Conservation (phyloP, 2,329 filamentous ascomycete species). For the Pseudogymnoascus sp. region DNA sequence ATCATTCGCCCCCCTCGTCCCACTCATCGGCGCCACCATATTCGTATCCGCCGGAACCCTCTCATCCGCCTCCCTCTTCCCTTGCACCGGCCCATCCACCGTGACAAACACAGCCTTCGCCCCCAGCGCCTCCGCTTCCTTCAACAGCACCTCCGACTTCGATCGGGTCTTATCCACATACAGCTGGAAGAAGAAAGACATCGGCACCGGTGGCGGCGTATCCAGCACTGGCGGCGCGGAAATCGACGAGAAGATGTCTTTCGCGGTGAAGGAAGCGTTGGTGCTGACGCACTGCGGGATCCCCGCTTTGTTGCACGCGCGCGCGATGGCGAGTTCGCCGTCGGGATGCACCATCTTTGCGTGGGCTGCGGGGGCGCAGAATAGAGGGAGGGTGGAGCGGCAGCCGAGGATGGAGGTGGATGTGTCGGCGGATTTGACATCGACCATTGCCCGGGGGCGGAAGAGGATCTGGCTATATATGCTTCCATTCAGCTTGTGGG, state of each 20-base stretch:
- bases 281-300: conserved; percentile 57
- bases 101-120: conserved; percentile 51
- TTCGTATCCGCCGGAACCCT: conserved; percentile 40
- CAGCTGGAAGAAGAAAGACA: conserved; percentile 50
- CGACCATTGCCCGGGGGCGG: conserved; percentile 49
- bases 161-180: conserved; percentile 52
- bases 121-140: conserved; percentile 38
- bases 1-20: conserved; percentile 43
- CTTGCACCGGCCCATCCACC: conserved; percentile 49
- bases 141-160: conserved; percentile 44
- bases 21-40: conserved; percentile 42
- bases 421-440: conserved; percentile 47
- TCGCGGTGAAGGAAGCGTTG: conserved; percentile 51
- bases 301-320: conserved; percentile 42
- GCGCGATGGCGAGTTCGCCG: conserved; percentile 53
- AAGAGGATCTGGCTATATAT: conserved; percentile 51
- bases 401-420: conserved; percentile 48
- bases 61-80: conserved; percentile 46
- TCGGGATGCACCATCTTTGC: conserved; percentile 55
- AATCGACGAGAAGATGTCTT: conserved; percentile 40
- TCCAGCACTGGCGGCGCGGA: conserved; percentile 14
- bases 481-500: conserved; percentile 49
- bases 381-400: conserved; percentile 48
- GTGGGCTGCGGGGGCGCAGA: conserved; percentile 59
- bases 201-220: conserved; percentile 22